phyloP scores from a whole-genome alignment of 1,139 yeast species.

The Nematodospora anomalae region DNA sequence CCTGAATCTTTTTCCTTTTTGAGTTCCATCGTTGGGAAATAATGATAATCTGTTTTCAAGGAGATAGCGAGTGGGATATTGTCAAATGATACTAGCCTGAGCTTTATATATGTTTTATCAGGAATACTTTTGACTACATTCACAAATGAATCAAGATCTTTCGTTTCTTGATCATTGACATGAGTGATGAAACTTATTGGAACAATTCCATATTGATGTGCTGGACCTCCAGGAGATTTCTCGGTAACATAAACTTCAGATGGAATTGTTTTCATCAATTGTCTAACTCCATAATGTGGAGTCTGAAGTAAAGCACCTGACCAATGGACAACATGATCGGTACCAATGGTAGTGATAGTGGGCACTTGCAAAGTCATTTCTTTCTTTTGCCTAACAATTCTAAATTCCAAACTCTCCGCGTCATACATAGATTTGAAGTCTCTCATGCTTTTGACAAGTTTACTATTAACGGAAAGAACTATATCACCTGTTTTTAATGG shows the following conservation, averaged over 20 bases:
- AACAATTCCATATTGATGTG: slow-evolving; percentile 77
- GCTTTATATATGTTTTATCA: slow-evolving; percentile 77
- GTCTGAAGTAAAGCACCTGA: slow-evolving; percentile 70
- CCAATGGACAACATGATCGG: slow-evolving; percentile 73
- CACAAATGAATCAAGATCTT: slow-evolving; percentile 65
- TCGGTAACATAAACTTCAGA: slow-evolving; percentile 77
- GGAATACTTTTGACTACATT: slow-evolving; percentile 64
- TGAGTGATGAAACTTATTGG: slow-evolving; percentile 86
- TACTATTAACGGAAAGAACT: slow-evolving; percentile 65
- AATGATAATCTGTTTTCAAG: slow-evolving; percentile 84
- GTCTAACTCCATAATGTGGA: slow-evolving; percentile 55
- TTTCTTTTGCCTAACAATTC: slow-evolving; percentile 58
- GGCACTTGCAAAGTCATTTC: slow-evolving; percentile 59
- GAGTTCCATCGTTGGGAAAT: slow-evolving; percentile 80
- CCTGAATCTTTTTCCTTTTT: slow-evolving; percentile 43
- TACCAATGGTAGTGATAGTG: slow-evolving; percentile 60
- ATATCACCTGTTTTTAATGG: slow-evolving; percentile 66
- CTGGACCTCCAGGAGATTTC: slow-evolving; percentile 79
- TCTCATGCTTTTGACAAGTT: slow-evolving; percentile 61
- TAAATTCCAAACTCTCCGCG: slow-evolving; percentile 50
- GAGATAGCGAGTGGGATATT: slow-evolving; percentile 84
- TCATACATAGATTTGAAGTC: slow-evolving; percentile 61
- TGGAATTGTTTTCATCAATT: slow-evolving; percentile 75
- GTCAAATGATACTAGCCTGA: slow-evolving; percentile 81
- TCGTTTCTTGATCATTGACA: slow-evolving; percentile 75